Evolutionary conservation across 2,329 filamentous ascomycete genomes (phyloP).

Genomic region (Ramularia endophylla): DNA sequence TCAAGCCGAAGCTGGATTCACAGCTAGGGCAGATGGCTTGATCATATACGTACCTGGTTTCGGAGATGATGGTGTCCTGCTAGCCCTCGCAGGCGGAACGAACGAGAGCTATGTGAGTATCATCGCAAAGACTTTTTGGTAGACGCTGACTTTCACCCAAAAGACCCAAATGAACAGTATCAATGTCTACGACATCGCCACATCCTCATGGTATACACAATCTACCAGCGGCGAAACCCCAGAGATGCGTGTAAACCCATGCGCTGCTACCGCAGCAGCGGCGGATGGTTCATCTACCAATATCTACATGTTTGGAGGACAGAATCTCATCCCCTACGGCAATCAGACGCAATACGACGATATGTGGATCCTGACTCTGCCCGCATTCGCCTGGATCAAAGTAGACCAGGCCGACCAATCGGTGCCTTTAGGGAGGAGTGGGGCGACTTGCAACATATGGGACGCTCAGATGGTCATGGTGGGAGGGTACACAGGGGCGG

Average conservation of each 20-base stretch:
- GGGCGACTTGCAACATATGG: conserved; percentile 72
- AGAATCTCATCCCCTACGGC: conserved; percentile 61
- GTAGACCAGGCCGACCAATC: conserved; percentile 48
- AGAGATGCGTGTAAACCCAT: conserved; percentile 57
- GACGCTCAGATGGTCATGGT: conserved; percentile 75
- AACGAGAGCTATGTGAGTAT: conserved; percentile 47
- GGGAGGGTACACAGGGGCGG: conserved; percentile 61
- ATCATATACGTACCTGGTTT: conserved; percentile 73
- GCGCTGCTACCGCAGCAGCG: conserved; percentile 66
- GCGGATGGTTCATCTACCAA: conserved; percentile 63
- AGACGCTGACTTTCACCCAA: too few relatives aligned
- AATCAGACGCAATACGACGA: conserved; percentile 59
- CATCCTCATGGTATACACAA: conserved; percentile 67
- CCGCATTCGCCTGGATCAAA: conserved; percentile 73
- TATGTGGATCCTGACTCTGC: conserved; percentile 74
- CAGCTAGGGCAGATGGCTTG: conserved; percentile 66
- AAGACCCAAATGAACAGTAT: conserved; percentile 65
- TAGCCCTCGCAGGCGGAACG: conserved; percentile 72
- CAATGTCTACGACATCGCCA: conserved; percentile 73
- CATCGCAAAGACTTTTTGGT: not conserved
- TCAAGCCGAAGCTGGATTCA: conserved; percentile 61
- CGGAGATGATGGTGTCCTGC: conserved; percentile 65
- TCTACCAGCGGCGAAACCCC: conserved; percentile 56
- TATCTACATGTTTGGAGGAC: conserved; percentile 72
- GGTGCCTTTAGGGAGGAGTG: conserved; percentile 55